Base-by-base conservation (phyloP, 352 stramenopile species). In the Stephanocyclus meneghinianus region DNA sequence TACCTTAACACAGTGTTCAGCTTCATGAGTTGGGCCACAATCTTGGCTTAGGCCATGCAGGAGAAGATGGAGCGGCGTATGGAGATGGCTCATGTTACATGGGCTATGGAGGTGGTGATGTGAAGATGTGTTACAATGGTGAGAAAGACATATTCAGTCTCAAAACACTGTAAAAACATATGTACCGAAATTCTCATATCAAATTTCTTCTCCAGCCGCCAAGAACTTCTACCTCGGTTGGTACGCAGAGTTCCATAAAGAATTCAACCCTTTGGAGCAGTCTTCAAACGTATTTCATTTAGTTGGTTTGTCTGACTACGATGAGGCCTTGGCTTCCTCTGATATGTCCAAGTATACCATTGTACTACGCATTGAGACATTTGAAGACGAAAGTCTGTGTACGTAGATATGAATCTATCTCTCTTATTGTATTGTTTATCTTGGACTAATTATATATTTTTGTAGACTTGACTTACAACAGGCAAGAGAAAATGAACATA, bases 71-170 rank as follows among this genome's bases (percentile, higher is more conserved):
- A 10, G 35, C 18, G 15, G 30, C 44, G 8, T 79, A 79, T 30
- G 63, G 44, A 11, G 71, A 79, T 64, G 18, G 42, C 2, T 60
- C 62, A 15, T 64, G 71, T 26, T 77, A 71, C 70, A 77, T 77
- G 70, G 70, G 70, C 10, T 72, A 61, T 60, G 57, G 70, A n/a
- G 56, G 29, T 15, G 32, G n/a, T 37, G 68, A 77, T 35, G 18
- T 50, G 16, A 57, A 50, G 16, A 77, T 77, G 70, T 77, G 70
- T 55, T 77, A 63, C 59, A 77, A 77, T 32, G 40, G 32, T 71
- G 30, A 51, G 53, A 37, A 26, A 26, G 21, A 26, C 21, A 26
- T 26, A 26, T 26, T 26, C 21, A 26, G 21, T 26, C 21, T 26
- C 21, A 26, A 26, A 26, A 26, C 21, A 26, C 21, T 26, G 21